Evolutionary conservation across 2,329 filamentous ascomycete species (phyloP).

Genomic region (Didymella lethalis): DNA sequence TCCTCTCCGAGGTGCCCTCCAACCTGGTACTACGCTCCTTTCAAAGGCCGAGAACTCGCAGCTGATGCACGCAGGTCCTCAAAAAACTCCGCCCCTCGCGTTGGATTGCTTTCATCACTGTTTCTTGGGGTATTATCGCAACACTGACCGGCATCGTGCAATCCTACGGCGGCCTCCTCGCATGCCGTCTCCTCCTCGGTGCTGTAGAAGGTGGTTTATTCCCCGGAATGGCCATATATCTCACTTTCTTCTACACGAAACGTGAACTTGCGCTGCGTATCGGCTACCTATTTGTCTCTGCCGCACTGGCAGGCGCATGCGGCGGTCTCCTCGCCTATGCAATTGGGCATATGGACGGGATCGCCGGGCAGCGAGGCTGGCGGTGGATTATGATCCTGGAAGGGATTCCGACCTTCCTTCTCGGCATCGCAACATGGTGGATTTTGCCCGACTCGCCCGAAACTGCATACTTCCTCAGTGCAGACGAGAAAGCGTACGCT

Average conservation of each 20-base stretch:
- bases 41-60: neutral
- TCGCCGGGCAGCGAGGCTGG: slow-evolving; percentile 72
- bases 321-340: slow-evolving; percentile 77
- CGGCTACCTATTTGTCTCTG: slow-evolving; percentile 74
- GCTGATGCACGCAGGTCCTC: slow-evolving; percentile 24
- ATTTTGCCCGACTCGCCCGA: slow-evolving; percentile 72
- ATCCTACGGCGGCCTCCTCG: slow-evolving; percentile 71
- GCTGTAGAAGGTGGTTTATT: slow-evolving; percentile 75
- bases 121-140: slow-evolving; percentile 66
- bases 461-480: slow-evolving; percentile 67
- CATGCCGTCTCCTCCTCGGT: slow-evolving; percentile 72
- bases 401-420: slow-evolving; percentile 63
- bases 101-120: slow-evolving; percentile 68
- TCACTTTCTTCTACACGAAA: slow-evolving; percentile 80
- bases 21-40: slow-evolving; percentile 49
- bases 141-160: slow-evolving; percentile 73
- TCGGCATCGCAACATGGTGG: slow-evolving; percentile 65
- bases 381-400: slow-evolving; percentile 73
- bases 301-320: slow-evolving; percentile 74
- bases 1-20: slow-evolving; percentile 55
- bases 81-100: slow-evolving; percentile 56
- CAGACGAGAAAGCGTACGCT: slow-evolving; percentile 68
- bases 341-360: slow-evolving; percentile 75
- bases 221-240: slow-evolving; percentile 72
- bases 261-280: slow-evolving; percentile 75